Conservation (phyloP, 2,329 filamentous ascomycete species). For the Lojkania enalia region DNA sequence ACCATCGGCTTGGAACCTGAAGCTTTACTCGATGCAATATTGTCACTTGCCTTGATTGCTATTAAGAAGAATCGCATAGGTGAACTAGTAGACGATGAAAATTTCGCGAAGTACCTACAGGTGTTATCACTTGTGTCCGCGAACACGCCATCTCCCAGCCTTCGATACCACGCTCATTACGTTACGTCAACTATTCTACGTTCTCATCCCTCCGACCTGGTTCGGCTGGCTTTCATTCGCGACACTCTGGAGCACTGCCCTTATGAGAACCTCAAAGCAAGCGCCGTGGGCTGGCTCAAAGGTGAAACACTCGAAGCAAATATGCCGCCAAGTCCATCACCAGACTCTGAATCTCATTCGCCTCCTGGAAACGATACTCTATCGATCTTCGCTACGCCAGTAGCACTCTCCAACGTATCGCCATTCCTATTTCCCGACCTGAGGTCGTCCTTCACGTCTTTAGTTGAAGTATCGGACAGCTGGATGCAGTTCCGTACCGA, state of each 20-base stretch:
- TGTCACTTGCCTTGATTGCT: conserved; percentile 57
- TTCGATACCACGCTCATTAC: conserved; percentile 55
- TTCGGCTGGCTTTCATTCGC: conserved; percentile 58
- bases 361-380: conserved; percentile 8
- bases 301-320: conserved; percentile 59
- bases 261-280: conserved; percentile 59
- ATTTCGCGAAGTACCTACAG: conserved; percentile 58
- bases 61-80: conserved; percentile 51
- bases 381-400: conserved; percentile 52
- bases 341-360: conserved; percentile 17
- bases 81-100: conserved; percentile 53
- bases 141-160: conserved; percentile 51
- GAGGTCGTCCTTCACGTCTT: conserved; percentile 44
- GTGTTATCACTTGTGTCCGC: conserved; percentile 53
- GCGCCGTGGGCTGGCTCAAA: conserved; percentile 64
- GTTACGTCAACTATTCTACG: conserved; percentile 55
- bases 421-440: conserved; percentile 58
- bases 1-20: conserved; percentile 49
- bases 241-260: conserved; percentile 59
- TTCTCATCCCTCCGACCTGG: conserved; percentile 56
- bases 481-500: conserved; percentile 56
- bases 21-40: conserved; percentile 57
- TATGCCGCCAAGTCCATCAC: conserved; percentile 13
- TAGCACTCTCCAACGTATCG: conserved; percentile 53
- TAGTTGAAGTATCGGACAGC: conserved; percentile 28